Percentiles rank a stretch among this genome's conserved stretches.
These are phyloP conservation scores for Penicillium paneum DNA, from an alignment of 2,329 filamentous ascomycete species.

Conservation along the genomic window DNA sequence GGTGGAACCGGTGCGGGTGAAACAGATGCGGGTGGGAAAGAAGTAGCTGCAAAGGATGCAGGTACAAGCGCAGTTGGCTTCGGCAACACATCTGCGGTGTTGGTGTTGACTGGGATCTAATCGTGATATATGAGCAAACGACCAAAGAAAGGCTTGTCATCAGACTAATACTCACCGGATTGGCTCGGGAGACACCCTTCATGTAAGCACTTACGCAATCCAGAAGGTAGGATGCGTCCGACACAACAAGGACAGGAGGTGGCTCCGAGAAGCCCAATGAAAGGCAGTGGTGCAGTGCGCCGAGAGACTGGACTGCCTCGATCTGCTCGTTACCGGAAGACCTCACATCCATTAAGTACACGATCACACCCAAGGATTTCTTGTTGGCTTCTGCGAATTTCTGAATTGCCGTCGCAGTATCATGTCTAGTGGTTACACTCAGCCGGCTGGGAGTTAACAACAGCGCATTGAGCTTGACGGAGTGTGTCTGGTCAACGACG, in stretches of 20 bases:
- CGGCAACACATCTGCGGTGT: not conserved
- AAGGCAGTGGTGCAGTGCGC: constrained; percentile 1
- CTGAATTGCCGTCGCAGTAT: not conserved
- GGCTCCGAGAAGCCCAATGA: not conserved
- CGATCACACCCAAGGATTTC: not conserved
- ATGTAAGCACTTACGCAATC: constrained; percentile 3
- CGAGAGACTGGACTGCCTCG: not conserved
- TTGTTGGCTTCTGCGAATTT: not conserved
- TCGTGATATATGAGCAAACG: not conserved
- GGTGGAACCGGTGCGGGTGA: not conserved
- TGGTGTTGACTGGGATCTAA: not conserved
- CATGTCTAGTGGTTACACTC: not conserved
- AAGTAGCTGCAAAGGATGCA: not conserved
- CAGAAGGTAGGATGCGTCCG: not conserved
- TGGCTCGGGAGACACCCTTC: not conserved
- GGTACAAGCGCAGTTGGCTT: not conserved
- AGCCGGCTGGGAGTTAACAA: not conserved
- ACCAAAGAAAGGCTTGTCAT: not conserved
- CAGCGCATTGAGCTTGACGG: not conserved
- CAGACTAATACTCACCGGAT: not conserved
- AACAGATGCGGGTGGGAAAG: not conserved
- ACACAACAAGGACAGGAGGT: constrained; percentile 1
- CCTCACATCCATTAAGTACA: not conserved
- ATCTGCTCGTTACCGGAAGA: not conserved
- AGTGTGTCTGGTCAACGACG: not conserved